These are phyloP conservation scores for Hyphodiscus sp. DNA, from an alignment of 2,329 filamentous ascomycete genomes.

Conservation along the genomic window DNA sequence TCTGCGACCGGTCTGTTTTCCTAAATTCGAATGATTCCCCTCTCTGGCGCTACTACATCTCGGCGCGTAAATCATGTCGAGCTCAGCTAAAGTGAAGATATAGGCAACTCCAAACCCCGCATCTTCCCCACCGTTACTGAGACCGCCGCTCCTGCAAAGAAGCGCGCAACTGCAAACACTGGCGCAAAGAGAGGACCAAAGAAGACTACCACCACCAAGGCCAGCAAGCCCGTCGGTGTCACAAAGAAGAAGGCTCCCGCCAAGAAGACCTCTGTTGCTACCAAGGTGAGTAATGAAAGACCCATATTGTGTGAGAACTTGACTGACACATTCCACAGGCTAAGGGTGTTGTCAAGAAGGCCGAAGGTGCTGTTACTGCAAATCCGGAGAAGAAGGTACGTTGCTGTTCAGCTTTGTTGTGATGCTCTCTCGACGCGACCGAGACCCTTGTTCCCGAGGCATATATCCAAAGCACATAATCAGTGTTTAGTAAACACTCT, in stretches of 20 bases:
- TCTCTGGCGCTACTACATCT: slow-evolving; percentile 12
- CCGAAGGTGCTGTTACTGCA: slow-evolving; percentile 24
- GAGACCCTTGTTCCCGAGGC: slow-evolving; percentile 16
- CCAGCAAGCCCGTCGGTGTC: slow-evolving; percentile 26
- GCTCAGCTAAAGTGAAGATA: slow-evolving; percentile 21
- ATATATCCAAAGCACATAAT: slow-evolving; percentile 9
- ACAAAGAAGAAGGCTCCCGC: slow-evolving; percentile 27
- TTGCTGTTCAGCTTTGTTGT: slow-evolving; percentile 17
- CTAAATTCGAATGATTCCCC: slow-evolving; percentile 7
- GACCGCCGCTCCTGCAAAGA: slow-evolving; percentile 22
- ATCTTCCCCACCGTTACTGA: slow-evolving; percentile 25
- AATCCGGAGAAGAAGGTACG: slow-evolving; percentile 35
- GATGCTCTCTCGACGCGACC: slow-evolving; percentile 19
- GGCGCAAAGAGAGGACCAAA: slow-evolving; percentile 26
- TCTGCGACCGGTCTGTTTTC: slow-evolving; percentile 25
- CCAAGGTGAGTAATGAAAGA: slow-evolving; percentile 22
- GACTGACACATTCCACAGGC: slow-evolving; percentile 20
- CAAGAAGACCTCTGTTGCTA: slow-evolving; percentile 27
- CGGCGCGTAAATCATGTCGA: slow-evolving; percentile 19
- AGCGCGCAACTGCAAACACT: slow-evolving; percentile 25
- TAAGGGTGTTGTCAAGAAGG: slow-evolving; percentile 30
- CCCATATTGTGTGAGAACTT: background rate
- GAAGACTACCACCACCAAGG: slow-evolving; percentile 30
- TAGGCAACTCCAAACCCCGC: slow-evolving; percentile 26
- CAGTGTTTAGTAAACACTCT: background rate